Conservation (phyloP, 2,329 filamentous ascomycete genomes). For the Passalora sequoiae region DNA sequence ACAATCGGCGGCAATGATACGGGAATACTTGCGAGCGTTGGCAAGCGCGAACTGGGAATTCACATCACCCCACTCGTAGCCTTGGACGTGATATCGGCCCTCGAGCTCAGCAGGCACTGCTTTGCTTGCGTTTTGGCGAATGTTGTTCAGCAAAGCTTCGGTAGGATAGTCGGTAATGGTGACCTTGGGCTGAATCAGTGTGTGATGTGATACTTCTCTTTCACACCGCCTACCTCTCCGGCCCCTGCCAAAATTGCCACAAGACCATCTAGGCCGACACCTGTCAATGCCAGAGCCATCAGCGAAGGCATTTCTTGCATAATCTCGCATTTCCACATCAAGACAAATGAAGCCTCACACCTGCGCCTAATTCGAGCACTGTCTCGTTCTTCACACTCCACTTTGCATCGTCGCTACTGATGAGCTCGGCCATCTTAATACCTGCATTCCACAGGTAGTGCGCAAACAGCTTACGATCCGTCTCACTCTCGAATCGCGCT, state of each 20-base stretch:
- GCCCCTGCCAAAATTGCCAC: conserved; percentile 43
- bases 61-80: conserved; percentile 62
- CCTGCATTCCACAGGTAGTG: conserved; percentile 70
- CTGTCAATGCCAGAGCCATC: conserved; percentile 24
- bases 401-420: conserved; percentile 35
- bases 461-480: conserved; percentile 58
- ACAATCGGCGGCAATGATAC: conserved; percentile 66
- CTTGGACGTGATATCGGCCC: conserved; percentile 45
- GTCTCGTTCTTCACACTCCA: conserved; percentile 48
- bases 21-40: conserved; percentile 48
- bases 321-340: too few relatives aligned
- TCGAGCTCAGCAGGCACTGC: conserved; percentile 44
- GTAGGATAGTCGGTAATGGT: conserved; percentile 66
- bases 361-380: conserved; percentile 63
- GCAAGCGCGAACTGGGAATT: conserved; percentile 37
- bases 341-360: too few relatives aligned
- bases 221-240: conserved; percentile 38
- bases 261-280: conserved; percentile 46
- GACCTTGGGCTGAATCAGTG: conserved; percentile 37
- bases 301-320: too few relatives aligned
- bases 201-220: too few relatives aligned
- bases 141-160: conserved; percentile 53
- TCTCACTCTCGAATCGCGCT: conserved; percentile 47
- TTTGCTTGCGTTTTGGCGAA: conserved; percentile 52
- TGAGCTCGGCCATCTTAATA: conserved; percentile 42